A percentile compares a stretch with the other conserved stretches of the same genome.
These are phyloP conservation scores for Mycena galericulata DNA, from an alignment of 768 basidiomycete species.

Conservation along the genomic window DNA sequence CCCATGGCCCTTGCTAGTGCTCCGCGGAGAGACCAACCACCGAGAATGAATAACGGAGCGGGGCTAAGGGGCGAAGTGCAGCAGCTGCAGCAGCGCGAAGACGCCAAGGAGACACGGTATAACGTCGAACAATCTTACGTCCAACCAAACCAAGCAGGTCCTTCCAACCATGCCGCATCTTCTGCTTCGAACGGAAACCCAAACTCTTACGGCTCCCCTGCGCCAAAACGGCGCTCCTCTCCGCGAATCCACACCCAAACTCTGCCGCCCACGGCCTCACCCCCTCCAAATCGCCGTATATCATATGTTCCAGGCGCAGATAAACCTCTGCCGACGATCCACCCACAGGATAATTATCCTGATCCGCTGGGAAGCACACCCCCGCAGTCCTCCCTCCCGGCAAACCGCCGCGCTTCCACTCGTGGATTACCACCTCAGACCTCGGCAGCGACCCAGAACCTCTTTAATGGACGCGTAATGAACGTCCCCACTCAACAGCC, in stretches of 20 bases:
- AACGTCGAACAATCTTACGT: conserved; percentile 25
- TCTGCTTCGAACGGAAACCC: conserved; percentile 26
- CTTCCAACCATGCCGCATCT: conserved; percentile 18
- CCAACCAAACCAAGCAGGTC: conserved; percentile 1
- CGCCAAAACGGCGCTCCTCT: conserved; percentile 20
- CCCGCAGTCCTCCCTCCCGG: conserved; percentile 33
- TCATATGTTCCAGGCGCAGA: conserved; percentile 26
- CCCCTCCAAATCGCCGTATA: conserved; percentile 29
- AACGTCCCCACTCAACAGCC: conserved; percentile 22
- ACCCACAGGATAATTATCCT: conserved; percentile 11
- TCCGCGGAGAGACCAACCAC: conserved; percentile 20
- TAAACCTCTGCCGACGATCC: conserved; percentile 32
- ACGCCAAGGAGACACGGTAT: conserved; percentile 21
- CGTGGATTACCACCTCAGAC: conserved; percentile 11
- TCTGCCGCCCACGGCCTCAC: conserved; percentile 8
- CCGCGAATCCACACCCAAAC: conserved; percentile 17
- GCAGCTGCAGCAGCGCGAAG: conserved; percentile 26
- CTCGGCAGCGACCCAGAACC: conserved; percentile 31
- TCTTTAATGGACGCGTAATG: conserved; percentile 24
- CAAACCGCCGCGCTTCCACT: conserved; percentile 31
- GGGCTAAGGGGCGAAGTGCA: conserved; percentile 9
- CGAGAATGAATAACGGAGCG: conserved; percentile 22
- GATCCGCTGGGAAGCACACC: conserved; percentile 33
- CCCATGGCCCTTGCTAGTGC: conserved; percentile 28
- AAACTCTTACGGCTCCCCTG: conserved; percentile 11